Base-by-base conservation (phyloP, 495 filamentous ascomycete genomes). In the Stereocaulon alpinum region DNA sequence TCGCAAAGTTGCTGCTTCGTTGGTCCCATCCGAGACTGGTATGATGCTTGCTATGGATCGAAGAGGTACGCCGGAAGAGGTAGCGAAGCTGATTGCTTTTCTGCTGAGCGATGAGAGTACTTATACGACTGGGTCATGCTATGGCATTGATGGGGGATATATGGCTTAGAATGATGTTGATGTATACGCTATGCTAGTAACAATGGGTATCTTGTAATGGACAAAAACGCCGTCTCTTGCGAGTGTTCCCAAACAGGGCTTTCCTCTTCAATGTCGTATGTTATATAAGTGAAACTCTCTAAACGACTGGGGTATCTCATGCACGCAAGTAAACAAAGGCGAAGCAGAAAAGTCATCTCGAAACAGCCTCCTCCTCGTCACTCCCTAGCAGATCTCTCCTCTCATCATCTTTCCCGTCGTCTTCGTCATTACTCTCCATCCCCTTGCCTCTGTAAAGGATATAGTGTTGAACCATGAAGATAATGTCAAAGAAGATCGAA, bases 401-500 rank as follows among this genome's bases (percentile, higher is more conserved):
- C 24, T 61, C 60, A 18, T 20, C 47, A 14, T 60, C 56, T 29
- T 49, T 29, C 34, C 34, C 34, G 11, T 27, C 40, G 18, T 58
- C 55, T 18, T 42, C 70, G 9, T 63, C 59, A 14, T 44, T 37
- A 55, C 67, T 45, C 14, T 41, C 45, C 4, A 70, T 65, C 18
- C 54, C 51, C 24, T 66, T 62, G 42, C 69, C 64, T 32, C 69
- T 75, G 68, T 94, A 95, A 6, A 94, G 71, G 27, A 88, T 72
- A 67, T 89, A 96, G 73, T 97, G 93, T 71, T 98, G 93, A 18
- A 77, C 67, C 48, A 95, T 82, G 64, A 96, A 97, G 27, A 96
- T 73, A 6, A 86, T 30, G 66, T 96, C 91, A 67, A 95, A 96
- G n/a, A 87, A 61, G 58, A 96, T 84, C 44, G 83, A 85, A 54